phyloP scores from a whole-genome alignment of 495 filamentous ascomycete genomes.

The Cladorrhinum samala region DNA sequence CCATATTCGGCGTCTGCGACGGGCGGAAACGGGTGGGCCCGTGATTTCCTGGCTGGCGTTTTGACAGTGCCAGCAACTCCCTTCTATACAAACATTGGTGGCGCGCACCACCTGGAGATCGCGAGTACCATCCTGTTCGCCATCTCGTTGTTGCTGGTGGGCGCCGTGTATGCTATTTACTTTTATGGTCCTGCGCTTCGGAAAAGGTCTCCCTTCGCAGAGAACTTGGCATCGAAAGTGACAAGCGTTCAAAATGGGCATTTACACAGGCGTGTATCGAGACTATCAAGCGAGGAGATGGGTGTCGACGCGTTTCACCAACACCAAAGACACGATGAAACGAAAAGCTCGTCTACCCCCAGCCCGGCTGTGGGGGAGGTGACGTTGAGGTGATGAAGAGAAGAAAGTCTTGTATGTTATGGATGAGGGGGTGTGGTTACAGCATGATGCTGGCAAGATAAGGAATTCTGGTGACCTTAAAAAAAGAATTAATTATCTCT shows the following conservation, averaged over 20 bases:
- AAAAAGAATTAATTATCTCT: too few species aligned
- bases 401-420: too few species aligned
- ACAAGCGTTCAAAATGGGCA: conserved; percentile 9
- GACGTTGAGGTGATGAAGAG: too few species aligned
- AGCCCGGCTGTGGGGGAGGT: too few species aligned
- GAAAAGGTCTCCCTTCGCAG: conserved; percentile 65
- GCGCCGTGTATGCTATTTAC: conserved; percentile 72
- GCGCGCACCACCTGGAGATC: conserved; percentile 50
- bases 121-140: conserved; percentile 67
- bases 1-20: conserved; percentile 74
- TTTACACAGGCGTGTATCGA: conserved; percentile 4
- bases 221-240: conserved; percentile 46
- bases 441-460: too few species aligned
- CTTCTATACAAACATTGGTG: conserved; percentile 60
- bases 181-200: conserved; percentile 65
- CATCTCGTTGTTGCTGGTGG: conserved; percentile 63
- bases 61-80: conserved; percentile 69
- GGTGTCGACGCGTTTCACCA: background rate
- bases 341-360: too few species aligned
- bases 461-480: too few species aligned
- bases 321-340: too few species aligned
- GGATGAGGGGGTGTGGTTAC: too few species aligned
- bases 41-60: conserved; percentile 79
- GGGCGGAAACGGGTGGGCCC: conserved; percentile 62
- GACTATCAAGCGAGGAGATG: conserved; percentile 7